A percentile compares a stretch with the other conserved stretches of the same genome.
These are phyloP conservation scores for Annulohypoxylon moriforme DNA, from an alignment of 495 filamentous ascomycete species.

Conservation along the genomic window DNA sequence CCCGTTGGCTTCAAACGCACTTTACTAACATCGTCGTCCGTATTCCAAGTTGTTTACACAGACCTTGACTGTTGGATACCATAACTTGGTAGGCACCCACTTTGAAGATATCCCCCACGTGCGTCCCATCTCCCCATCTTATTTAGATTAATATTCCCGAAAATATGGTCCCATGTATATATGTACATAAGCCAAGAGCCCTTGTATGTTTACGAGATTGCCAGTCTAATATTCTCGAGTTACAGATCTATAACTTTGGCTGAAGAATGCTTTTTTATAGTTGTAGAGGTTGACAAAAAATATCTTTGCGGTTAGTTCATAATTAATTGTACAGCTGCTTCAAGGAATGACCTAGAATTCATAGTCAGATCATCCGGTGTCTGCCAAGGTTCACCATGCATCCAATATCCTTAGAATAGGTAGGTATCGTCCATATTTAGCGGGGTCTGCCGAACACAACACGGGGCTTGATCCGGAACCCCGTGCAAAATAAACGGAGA, in stretches of 20 bases:
- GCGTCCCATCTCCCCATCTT: background rate
- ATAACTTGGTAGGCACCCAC: background rate
- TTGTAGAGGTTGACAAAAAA: background rate
- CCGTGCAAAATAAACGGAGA: background rate
- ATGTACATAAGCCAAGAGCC: too few species aligned
- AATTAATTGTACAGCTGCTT: background rate
- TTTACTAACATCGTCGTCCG: background rate
- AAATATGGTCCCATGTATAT: background rate
- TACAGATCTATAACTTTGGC: background rate
- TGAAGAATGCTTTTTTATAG: background rate
- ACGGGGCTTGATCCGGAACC: background rate
- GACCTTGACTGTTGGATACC: background rate
- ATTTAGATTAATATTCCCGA: slow-evolving; percentile 4
- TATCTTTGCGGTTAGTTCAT: background rate
- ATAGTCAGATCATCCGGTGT: background rate
- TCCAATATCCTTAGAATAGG: background rate
- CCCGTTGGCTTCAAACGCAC: background rate
- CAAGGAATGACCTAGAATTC: background rate
- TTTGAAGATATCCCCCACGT: background rate
- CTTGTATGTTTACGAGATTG: too few species aligned
- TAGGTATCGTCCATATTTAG: background rate
- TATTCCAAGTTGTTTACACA: background rate
- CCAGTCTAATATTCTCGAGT: background rate
- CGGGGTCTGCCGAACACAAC: background rate
- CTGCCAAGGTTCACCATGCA: background rate